Percentiles rank a stretch among this genome's conserved stretches.
Evolutionary conservation across 176 grass and related monocot genomes (phyloP).

Genomic region (Coix lacrymajobi): DNA sequence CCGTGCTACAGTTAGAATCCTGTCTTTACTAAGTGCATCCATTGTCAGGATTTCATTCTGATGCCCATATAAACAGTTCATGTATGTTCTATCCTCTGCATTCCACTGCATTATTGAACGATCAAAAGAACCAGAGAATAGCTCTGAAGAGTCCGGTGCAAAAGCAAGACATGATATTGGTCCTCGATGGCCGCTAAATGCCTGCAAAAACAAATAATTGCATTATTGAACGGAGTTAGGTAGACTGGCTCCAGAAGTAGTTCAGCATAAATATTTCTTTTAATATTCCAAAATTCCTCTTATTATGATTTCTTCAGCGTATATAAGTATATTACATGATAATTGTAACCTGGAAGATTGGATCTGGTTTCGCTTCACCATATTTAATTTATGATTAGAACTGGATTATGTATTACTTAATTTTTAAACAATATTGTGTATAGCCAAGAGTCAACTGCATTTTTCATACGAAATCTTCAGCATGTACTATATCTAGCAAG

Average conservation of each 20-base stretch:
- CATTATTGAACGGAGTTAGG: neutral
- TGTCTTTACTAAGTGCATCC: slow-evolving; percentile 74
- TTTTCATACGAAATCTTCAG: neutral
- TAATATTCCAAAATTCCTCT: neutral
- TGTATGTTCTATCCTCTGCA: slow-evolving; percentile 82
- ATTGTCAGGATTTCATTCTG: slow-evolving; percentile 81
- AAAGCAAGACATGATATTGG: slow-evolving; percentile 74
- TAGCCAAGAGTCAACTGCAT: neutral
- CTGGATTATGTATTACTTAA: neutral
- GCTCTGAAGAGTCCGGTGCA: slow-evolving; percentile 59
- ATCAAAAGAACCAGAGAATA: slow-evolving; percentile 91
- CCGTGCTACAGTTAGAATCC: slow-evolving; percentile 65
- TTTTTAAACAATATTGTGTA: neutral
- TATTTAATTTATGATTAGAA: neutral
- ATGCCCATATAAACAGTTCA: slow-evolving; percentile 80
- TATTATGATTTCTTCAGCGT: neutral
- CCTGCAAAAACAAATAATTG: slow-evolving; percentile 43
- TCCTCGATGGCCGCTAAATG: slow-evolving; percentile 82
- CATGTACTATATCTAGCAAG: neutral
- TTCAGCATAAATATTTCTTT: neutral
- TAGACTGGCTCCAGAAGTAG: neutral
- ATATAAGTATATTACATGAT: neutral
- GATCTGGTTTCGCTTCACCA: neutral
- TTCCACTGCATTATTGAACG: slow-evolving; percentile 91
- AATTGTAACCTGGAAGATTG: neutral